Base-by-base conservation (phyloP, 352 stramenopile genomes). In the Pseudoperonospora humuli region DNA sequence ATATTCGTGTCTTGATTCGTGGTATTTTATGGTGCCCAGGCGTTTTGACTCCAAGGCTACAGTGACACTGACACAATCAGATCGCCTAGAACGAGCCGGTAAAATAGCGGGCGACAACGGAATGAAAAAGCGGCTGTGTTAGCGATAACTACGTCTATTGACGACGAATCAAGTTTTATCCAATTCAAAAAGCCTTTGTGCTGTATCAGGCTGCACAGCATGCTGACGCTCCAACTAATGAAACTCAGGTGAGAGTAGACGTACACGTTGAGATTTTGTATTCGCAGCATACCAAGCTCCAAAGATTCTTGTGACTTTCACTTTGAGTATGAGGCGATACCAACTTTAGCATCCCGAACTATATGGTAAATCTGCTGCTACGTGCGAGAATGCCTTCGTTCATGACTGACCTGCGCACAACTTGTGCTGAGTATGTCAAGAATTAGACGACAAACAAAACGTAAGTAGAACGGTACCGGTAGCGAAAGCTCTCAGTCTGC, bases 81-180 rank as follows among this genome's bases (percentile, higher is more conserved):
- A n/a, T n/a, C n/a, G n/a, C n/a, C n/a, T n/a, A n/a, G n/a, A n/a
- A n/a, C n/a, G n/a, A n/a, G n/a, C n/a, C n/a, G n/a, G n/a, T n/a
- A n/a, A n/a, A n/a, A n/a, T n/a, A n/a, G n/a, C n/a, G n/a, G n/a
- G n/a, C n/a, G n/a, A n/a, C n/a, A n/a, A n/a, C n/a, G n/a, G n/a
- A n/a, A n/a, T n/a, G n/a, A n/a, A n/a, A n/a, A n/a, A n/a, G n/a
- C n/a, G n/a, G n/a, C n/a, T n/a, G n/a, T n/a, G n/a, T n/a, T n/a
- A n/a, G n/a, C n/a, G n/a, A n/a, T n/a, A n/a, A 91, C 52, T 91
- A 91, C 46, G 78, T 88, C n/a, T 91, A 80, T 50, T 54, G 70
- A 39, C 73, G 78, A 2, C 68, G 69, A 13, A 58, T 66, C 34
- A 71, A 75, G 50, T 85, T 75, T 27, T 84, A 82, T 24, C 15